Evolutionary conservation across 441 rosid species (phyloP).

Genomic region (Aleurites moluccanus): DNA sequence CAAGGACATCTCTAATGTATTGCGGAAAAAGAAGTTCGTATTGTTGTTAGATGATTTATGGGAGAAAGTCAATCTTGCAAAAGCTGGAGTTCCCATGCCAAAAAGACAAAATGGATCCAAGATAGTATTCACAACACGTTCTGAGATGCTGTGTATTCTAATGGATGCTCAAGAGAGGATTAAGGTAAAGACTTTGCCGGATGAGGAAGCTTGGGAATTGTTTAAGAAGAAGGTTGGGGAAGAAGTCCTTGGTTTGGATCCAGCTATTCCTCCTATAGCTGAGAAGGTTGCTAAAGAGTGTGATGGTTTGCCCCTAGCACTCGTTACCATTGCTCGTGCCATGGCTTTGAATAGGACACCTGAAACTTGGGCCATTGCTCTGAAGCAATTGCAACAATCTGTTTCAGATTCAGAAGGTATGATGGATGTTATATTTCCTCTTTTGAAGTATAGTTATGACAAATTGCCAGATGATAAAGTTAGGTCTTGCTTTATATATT

Average conservation of each 20-base stretch:
- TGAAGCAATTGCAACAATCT: too few species aligned
- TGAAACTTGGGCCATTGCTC: too few species aligned
- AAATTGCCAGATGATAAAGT: too few species aligned
- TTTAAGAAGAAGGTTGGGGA: constrained; percentile 8
- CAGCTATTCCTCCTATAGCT: background rate
- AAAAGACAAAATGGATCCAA: constrained; percentile 22
- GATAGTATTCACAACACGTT: constrained; percentile 30
- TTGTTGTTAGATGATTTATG: constrained; percentile 31
- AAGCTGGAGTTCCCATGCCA: constrained; percentile 29
- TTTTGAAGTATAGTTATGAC: too few species aligned
- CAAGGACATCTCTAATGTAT: background rate
- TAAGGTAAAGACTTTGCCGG: constrained; percentile 33
- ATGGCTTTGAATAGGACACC: constrained; percentile 30
- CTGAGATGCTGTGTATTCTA: constrained; percentile 33
- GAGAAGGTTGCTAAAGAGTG: background rate
- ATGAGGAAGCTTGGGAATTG: constrained; percentile 28
- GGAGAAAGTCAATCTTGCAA: constrained; percentile 23
- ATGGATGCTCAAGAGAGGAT: constrained; percentile 41
- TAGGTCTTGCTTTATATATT: too few species aligned
- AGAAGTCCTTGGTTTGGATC: constrained; percentile 16
- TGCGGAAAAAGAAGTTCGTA: constrained; percentile 21
- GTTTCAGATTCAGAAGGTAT: too few species aligned
- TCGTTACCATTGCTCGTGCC: constrained; percentile 36
- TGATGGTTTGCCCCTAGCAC: constrained; percentile 9
- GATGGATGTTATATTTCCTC: too few species aligned